Evolutionary conservation across 1,284 basidiomycete genomes (phyloP).

Genomic region (Neotropicomus parvogracilis): DNA sequence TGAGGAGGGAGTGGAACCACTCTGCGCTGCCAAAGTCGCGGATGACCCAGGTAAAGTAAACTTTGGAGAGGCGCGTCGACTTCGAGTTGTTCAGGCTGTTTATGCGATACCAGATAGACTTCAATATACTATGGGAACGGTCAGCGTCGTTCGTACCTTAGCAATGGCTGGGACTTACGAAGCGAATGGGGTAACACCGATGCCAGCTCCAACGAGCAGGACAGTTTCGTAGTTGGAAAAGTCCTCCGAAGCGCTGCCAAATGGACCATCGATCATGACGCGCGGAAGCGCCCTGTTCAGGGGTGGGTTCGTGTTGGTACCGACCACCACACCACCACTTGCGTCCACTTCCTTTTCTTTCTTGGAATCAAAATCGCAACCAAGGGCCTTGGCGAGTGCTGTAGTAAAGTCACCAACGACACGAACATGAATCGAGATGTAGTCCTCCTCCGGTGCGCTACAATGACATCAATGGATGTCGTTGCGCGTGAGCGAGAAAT

Average conservation of each 20-base stretch:
- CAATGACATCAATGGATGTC: slow-evolving; percentile 4
- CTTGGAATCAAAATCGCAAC: slow-evolving; percentile 75
- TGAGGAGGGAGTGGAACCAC: slow-evolving; percentile 91
- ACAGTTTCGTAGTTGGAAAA: slow-evolving; percentile 85
- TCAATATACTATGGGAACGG: slow-evolving; percentile 58
- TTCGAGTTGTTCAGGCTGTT: slow-evolving; percentile 73
- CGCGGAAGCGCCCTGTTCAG: slow-evolving; percentile 74
- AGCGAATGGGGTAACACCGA: slow-evolving; percentile 91
- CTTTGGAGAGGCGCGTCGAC: slow-evolving; percentile 75
- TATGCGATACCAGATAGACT: slow-evolving; percentile 94
- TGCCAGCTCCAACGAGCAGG: slow-evolving; percentile 83
- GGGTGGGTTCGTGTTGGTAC: slow-evolving; percentile 54
- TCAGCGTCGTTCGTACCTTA: slow-evolving; percentile 2
- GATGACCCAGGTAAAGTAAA: slow-evolving; percentile 88
- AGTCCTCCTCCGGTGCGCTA: slow-evolving; percentile 86
- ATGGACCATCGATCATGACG: slow-evolving; percentile 88
- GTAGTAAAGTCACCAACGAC: slow-evolving; percentile 83
- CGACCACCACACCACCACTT: slow-evolving; percentile 55
- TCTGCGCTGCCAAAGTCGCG: slow-evolving; percentile 82
- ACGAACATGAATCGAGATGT: slow-evolving; percentile 86
- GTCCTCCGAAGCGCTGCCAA: slow-evolving; percentile 82
- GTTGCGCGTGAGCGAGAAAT: not conserved
- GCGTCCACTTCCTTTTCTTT: slow-evolving; percentile 44
- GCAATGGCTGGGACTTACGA: slow-evolving; percentile 48
- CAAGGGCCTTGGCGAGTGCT: slow-evolving; percentile 74